Conservation (phyloP, 1,139 yeast genomes). For the Geotrichum europaeum region DNA sequence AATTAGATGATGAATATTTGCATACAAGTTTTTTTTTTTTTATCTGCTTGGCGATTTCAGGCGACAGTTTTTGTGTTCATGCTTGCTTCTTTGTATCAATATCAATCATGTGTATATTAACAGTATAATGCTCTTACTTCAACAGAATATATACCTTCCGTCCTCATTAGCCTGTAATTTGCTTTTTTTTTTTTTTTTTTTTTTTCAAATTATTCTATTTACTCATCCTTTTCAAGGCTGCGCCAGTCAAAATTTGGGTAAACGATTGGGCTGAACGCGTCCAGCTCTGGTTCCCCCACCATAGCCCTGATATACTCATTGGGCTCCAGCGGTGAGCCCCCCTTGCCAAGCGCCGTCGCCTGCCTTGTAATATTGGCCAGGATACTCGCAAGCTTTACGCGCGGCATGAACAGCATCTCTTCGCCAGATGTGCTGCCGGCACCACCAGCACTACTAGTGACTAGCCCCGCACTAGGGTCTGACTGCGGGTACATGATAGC, state of each 20-base stretch:
- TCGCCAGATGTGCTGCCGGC: background rate
- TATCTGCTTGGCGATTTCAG: background rate
- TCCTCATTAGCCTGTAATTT: background rate
- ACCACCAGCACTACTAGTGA: conserved; percentile 7
- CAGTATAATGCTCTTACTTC: background rate
- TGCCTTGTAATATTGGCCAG: conserved; percentile 65
- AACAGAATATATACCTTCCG: background rate
- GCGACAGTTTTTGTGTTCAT: background rate
- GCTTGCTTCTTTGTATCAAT: background rate
- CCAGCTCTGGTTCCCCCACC: conserved; percentile 56
- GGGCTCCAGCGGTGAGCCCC: conserved; percentile 42
- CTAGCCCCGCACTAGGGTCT: conserved; percentile 17
- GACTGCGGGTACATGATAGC: conserved; percentile 25
- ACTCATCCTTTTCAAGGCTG: conserved; percentile 17
- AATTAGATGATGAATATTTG: background rate
- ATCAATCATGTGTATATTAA: background rate
- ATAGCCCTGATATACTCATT: conserved; percentile 45
- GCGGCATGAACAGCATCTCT: conserved; percentile 6
- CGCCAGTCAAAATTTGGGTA: conserved; percentile 68
- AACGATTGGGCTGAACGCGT: conserved; percentile 84
- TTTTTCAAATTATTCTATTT: background rate
- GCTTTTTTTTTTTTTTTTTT: background rate
- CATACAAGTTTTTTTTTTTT: background rate
- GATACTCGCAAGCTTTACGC: conserved; percentile 57
- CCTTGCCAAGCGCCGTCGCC: conserved; percentile 47